Percentiles rank a stretch among this genome's conserved stretches.
Evolutionary conservation across 176 grass and related monocot species (phyloP).

Genomic region (Rhynchospora tenuis): DNA sequence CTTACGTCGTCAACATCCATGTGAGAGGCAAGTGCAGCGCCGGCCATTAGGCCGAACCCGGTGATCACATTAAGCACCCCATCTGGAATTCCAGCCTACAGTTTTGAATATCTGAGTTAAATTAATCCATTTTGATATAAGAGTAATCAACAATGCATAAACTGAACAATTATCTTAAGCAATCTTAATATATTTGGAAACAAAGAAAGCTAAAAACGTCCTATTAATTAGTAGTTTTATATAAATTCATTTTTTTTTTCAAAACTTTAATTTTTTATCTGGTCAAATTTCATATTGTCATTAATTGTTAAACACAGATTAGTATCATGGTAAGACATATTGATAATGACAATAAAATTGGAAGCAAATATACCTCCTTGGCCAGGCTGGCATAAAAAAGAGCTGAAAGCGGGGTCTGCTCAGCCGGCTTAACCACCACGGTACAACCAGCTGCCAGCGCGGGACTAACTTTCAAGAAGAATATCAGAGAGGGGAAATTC

Average conservation of each 20-base stretch:
- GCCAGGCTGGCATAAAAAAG: constrained; percentile 66
- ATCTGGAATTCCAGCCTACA: constrained; percentile 72
- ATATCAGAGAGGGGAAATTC: constrained; percentile 68
- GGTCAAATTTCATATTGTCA: too few relatives aligned
- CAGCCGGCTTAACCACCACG: constrained; percentile 74
- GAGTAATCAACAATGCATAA: too few relatives aligned
- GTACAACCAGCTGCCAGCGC: constrained; percentile 72
- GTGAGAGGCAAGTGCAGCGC: constrained; percentile 57
- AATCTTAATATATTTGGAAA: too few relatives aligned
- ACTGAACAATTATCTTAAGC: too few relatives aligned
- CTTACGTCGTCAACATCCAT: constrained; percentile 76
- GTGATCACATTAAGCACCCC: constrained; percentile 80
- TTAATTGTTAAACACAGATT: too few relatives aligned
- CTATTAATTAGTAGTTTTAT: not conserved
- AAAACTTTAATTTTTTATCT: too few relatives aligned
- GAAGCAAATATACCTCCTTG: constrained; percentile 26
- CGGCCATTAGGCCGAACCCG: constrained; percentile 52
- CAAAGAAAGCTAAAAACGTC: not conserved
- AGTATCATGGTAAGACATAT: too few relatives aligned
- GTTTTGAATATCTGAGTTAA: too few relatives aligned
- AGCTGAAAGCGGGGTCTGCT: constrained; percentile 73
- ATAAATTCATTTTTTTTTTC: not conserved
- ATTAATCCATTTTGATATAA: too few relatives aligned
- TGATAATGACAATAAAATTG: too few relatives aligned
- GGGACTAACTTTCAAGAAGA: constrained; percentile 83